Conservation (phyloP, 441 rosid species). For the Geranium incanum region DNA sequence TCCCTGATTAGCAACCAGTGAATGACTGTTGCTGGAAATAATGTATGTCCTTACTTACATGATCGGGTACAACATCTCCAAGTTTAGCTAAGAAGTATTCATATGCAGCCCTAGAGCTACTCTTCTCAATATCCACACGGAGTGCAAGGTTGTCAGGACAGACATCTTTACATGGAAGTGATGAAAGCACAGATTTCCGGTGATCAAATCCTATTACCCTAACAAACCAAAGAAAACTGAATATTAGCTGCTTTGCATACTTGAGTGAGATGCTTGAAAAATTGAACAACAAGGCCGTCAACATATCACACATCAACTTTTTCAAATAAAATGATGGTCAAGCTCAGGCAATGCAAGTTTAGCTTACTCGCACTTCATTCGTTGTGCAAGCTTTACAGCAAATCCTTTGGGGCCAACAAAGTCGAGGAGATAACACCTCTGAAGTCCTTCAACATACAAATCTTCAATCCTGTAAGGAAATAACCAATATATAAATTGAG, state of each 20-base stretch:
- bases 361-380: slow-evolving; percentile 50
- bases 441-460: slow-evolving; percentile 43
- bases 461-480: slow-evolving; percentile 45
- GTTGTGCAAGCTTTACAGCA: slow-evolving; percentile 26
- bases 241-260: not conserved
- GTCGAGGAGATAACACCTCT: slow-evolving; percentile 66
- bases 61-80: slow-evolving; percentile 22
- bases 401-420: slow-evolving; percentile 52
- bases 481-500: not conserved
- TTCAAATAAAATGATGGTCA: slow-evolving; percentile 1
- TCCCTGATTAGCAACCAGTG: not conserved
- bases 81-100: slow-evolving; percentile 51
- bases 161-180: slow-evolving; percentile 22
- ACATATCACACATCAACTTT: not conserved
- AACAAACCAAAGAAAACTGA: slow-evolving; percentile 4
- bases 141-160: slow-evolving; percentile 29
- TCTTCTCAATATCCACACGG: slow-evolving; percentile 46
- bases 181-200: slow-evolving; percentile 38
- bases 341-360: not conserved
- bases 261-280: slow-evolving; percentile 1
- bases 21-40: not conserved
- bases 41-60: slow-evolving; percentile 33
- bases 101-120: slow-evolving; percentile 61
- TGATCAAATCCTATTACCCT: slow-evolving; percentile 78
- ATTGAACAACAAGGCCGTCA: slow-evolving; percentile 4